Conservation (phyloP, 1,284 basidiomycete genomes). For the Rhodotorula sp. region DNA sequence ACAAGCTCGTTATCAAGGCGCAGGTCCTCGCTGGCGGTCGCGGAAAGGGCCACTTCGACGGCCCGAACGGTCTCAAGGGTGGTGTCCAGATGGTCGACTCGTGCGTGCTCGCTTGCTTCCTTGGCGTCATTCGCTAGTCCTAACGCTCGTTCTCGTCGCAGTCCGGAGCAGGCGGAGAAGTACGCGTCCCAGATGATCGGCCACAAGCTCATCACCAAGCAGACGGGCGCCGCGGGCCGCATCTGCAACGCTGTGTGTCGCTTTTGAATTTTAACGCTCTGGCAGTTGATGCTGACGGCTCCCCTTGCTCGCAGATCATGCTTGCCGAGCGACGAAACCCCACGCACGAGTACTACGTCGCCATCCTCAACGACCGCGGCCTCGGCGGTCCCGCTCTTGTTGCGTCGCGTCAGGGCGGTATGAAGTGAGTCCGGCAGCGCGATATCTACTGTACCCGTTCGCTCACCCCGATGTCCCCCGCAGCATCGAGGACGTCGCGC, state of each 20-base stretch:
- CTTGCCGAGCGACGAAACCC: slow-evolving; percentile 92
- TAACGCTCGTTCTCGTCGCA: slow-evolving; percentile 47
- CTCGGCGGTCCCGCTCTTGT: slow-evolving; percentile 89
- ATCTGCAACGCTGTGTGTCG: slow-evolving; percentile 84
- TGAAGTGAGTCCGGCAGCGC: slow-evolving; percentile 42
- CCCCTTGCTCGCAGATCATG: slow-evolving; percentile 70
- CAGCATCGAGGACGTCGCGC: slow-evolving; percentile 96
- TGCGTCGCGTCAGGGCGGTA: slow-evolving; percentile 72
- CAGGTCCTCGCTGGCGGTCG: slow-evolving; percentile 98
- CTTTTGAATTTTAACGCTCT: background rate
- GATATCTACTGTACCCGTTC: rapidly evolving
- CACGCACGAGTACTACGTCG: slow-evolving; percentile 97
- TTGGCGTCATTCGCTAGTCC: background rate
- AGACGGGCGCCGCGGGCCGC: slow-evolving; percentile 89
- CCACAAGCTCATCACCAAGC: slow-evolving; percentile 95
- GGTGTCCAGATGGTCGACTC: slow-evolving; percentile 94
- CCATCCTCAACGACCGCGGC: slow-evolving; percentile 91
- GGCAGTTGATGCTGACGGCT: background rate
- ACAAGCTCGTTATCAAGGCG: slow-evolving; percentile 89
- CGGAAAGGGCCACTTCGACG: slow-evolving; percentile 95
- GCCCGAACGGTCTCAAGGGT: slow-evolving; percentile 79
- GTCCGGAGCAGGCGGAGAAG: slow-evolving; percentile 84
- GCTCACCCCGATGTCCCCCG: slow-evolving; percentile 54
- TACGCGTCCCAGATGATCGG: slow-evolving; percentile 92
- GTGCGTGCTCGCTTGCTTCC: slow-evolving; percentile 53